These are phyloP conservation scores for Epichloe hybrida DNA, from an alignment of 2,329 filamentous ascomycete species.

Conservation along the genomic window DNA sequence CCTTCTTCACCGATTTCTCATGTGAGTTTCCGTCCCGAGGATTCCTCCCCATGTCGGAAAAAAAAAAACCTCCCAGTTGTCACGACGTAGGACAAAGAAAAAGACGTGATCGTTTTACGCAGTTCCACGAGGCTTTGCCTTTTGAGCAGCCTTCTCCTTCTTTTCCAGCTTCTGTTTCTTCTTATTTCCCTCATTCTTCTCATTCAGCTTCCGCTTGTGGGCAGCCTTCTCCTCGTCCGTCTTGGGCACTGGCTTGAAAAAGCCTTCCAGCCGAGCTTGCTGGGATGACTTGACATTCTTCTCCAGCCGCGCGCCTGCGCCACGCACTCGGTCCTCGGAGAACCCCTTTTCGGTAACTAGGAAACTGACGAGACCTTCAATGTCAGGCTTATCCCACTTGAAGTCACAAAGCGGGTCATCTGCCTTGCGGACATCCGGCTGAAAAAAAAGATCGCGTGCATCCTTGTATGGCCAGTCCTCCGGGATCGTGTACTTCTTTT, in stretches of 20 bases:
- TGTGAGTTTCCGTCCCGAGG: too few relatives aligned
- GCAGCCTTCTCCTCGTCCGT: conserved; percentile 72
- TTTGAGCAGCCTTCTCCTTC: conserved; percentile 87
- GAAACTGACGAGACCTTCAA: conserved; percentile 80
- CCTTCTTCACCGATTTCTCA: too few relatives aligned
- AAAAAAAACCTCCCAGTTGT: too few relatives aligned
- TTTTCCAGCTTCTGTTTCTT: conserved; percentile 91
- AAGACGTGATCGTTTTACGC: conserved; percentile 17
- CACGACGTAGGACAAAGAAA: neutral
- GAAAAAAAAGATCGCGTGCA: conserved; percentile 80
- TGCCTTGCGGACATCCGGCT: conserved; percentile 75
- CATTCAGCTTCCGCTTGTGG: conserved; percentile 86
- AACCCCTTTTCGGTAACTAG: conserved; percentile 92
- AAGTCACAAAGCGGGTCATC: conserved; percentile 85
- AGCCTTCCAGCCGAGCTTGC: conserved; percentile 84
- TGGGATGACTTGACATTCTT: conserved; percentile 89
- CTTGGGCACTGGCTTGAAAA: conserved; percentile 89
- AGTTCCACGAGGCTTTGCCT: conserved; percentile 67
- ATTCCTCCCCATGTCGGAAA: too few relatives aligned
- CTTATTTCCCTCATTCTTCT: conserved; percentile 82
- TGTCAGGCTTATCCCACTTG: conserved; percentile 91
- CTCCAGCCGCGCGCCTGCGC: conserved; percentile 61
- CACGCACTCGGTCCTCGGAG: conserved; percentile 83
- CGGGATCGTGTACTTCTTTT: conserved; percentile 71
- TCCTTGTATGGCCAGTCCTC: conserved; percentile 97